Conservation (phyloP, 345 rosid species). For the Brassica napus region Da-Ae NC_063436.1:23275501-23276000, state of each 20-base stretch:
- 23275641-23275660: slow-evolving; percentile 71
- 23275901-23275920: slow-evolving; percentile 82
- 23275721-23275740: slow-evolving; percentile 74
- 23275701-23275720: slow-evolving; percentile 73
- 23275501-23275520: slow-evolving; percentile 51
- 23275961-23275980: slow-evolving; percentile 61
- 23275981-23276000: slow-evolving; percentile 47
- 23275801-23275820: slow-evolving; percentile 58
- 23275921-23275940: slow-evolving; percentile 73
- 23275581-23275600: slow-evolving; percentile 63
- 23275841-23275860: slow-evolving; percentile 63
- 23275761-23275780: slow-evolving; percentile 85
- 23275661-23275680: slow-evolving; percentile 54
- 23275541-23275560: slow-evolving; percentile 57
- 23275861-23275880: slow-evolving; percentile 80
- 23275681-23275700: slow-evolving; percentile 63
- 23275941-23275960: slow-evolving; percentile 56
- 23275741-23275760: slow-evolving; percentile 74
- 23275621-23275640: slow-evolving; percentile 60
- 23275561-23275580: slow-evolving; percentile 74
- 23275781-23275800: slow-evolving; percentile 64
- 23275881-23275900: slow-evolving; percentile 65
- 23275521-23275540: slow-evolving; percentile 44
- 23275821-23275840: slow-evolving; percentile 58
- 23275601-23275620: slow-evolving; percentile 57